A percentile compares a stretch with the other conserved stretches of the same genome.
These are phyloP conservation scores for Circinella umbellata DNA, from an alignment of 371 early-diverging fungal species.

Conservation along the genomic window DNA sequence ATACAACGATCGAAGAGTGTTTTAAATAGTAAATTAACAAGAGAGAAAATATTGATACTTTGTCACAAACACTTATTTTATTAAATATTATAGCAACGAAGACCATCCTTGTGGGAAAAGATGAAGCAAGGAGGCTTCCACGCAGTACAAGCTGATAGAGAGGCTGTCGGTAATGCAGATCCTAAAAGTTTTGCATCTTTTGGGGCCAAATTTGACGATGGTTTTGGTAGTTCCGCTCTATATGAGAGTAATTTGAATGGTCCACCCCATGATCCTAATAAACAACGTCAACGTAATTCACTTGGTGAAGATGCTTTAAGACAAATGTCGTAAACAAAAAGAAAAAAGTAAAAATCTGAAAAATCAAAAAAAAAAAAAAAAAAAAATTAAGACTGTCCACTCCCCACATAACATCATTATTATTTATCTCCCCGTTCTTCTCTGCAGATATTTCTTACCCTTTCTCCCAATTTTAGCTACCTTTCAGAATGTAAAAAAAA, in stretches of 20 bases:
- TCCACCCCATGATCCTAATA: not conserved
- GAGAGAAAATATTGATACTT: no score
- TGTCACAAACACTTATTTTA: no score
- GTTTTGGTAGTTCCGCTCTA: conserved; percentile 17
- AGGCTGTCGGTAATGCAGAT: not conserved
- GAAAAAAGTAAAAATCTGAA: no score
- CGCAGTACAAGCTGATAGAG: not conserved
- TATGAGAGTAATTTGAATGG: conserved; percentile 4
- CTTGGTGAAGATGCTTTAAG: conserved; percentile 13
- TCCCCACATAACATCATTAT: no score
- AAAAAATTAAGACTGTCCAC: no score
- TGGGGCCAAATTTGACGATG: conserved; percentile 17
- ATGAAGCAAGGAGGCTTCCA: not conserved
- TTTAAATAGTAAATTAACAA: no score
- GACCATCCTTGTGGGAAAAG: conserved; percentile 9
- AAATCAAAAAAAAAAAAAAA: no score
- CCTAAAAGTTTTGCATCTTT: conserved; percentile 7
- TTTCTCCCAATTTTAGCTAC: no score
- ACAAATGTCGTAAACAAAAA: conserved; percentile 14
- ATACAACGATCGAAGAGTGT: no score
- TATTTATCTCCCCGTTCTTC: no score
- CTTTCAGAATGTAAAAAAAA: no score
- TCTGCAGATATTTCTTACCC: no score
- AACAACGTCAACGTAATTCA: conserved; percentile 4
- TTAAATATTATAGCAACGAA: not conserved